Base-by-base conservation (phyloP, 2,329 filamentous ascomycete species). In the Exophiala bonariae region DNA sequence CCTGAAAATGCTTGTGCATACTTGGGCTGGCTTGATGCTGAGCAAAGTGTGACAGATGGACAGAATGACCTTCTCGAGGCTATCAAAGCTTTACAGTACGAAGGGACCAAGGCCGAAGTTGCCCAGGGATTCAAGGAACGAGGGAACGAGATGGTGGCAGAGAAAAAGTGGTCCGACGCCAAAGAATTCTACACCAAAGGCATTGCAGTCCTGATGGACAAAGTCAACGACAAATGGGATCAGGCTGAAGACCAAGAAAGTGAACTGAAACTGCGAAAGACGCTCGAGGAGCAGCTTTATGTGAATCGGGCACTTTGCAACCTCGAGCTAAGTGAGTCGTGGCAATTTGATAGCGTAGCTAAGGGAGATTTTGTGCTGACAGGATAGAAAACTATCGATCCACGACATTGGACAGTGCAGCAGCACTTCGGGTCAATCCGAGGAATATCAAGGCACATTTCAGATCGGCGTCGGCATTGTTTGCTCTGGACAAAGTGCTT, bases 161-260 rank as follows among this genome's bases (percentile, higher is more conserved):
- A 77, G 45, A 84, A 83, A 66, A 76, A 81, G 38, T 96, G 86
- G 82, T 75, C 69, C 19, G 90, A 97, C 66, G 93, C 91, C 3
- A 85, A 86, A 63, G 90, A 96, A 66, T 96, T 91, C 66, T 99
- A 99, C 66, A 81, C 79, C 22, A 93, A 95, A 71, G 91, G 85
- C n/a, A 77, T 96, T 42, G 73, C 81, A 9, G 80, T 95, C 5
- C 70, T 96, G 80, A 19, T 69, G 71, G 46, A 63, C 69, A 45
- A 65, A 44, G 50, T 75, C 67, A 66, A 69, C 33, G 67, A 70
- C 26, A 64, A 74, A 64, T 63, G 72, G 55, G 74, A 80, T 18
- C 64, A 72, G 40, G 74, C 78, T 33, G 68, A 79, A 48, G 77
- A 81, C 57, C 53, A 61, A 8, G 71, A 76, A 42, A 79, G 81